Base-by-base conservation (phyloP, 805 yeast genomes). In the Ogataea trehaloabstinens region DNA sequence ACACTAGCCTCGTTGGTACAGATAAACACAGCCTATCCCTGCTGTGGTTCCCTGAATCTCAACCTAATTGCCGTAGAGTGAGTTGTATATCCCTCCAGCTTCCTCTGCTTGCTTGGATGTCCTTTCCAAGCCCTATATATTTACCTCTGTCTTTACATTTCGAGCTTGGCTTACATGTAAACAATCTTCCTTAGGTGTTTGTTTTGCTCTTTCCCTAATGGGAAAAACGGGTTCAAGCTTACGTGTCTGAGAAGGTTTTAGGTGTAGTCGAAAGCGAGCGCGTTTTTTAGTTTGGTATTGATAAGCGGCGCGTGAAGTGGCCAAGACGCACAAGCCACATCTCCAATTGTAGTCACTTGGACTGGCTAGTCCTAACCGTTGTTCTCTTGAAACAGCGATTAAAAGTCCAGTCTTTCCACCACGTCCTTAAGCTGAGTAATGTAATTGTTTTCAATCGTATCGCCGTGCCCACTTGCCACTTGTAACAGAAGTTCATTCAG, bases 401-500 rank as follows among this genome's bases (percentile, higher is more conserved):
- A 57, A 46, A 84, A 68, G 35, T 77, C 73, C 52, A 86, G 66
- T 16, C 63, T 55, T 35, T 64, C 64, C 6, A 82, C 86, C 66
- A 90, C 85, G 15, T 78, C 72, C 15, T 73, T 64, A 51, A 91
- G 64, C 16, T 73, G 66, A 24, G 95, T 82, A 10, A 73, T 64
- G 34, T 72, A 67, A 33, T 76, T 66, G 50, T 82, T 82, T 31
- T 75, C 67, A 41, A 93, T 85, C 15, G 68, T 60, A 34, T 78
- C 78, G 2, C 95, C 95, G 24, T 70, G 60, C 0, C 99, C 99
- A 30, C 86, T 70, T 1, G 90, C 97, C 13, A 93, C 88, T 45
- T 76, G 75, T 38, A 91, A 67, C 10, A 93, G 69, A 53, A 90
- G 67, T 56, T 93, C 99, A 58, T 93, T 93, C 58, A 93, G 68